Percentiles rank a stretch among this genome's conserved stretches.
Conservation (phyloP, 2,329 filamentous ascomycete genomes). For the Geosmithia morbida region DNA sequence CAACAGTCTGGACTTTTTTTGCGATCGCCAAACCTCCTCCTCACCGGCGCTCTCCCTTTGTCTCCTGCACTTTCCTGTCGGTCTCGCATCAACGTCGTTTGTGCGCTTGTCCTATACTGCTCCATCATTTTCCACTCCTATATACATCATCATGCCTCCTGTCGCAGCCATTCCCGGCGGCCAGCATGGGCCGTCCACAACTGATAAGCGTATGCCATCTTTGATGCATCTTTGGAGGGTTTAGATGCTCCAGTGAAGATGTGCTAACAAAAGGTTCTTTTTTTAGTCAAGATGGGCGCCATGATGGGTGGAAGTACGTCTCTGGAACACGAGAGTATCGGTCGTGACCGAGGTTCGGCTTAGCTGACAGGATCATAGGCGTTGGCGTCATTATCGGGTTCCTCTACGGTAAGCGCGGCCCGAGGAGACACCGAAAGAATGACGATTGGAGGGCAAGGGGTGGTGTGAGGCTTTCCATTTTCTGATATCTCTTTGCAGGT, state of each 20-base stretch:
- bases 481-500: constrained; percentile 33
- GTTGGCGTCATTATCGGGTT: constrained; percentile 96
- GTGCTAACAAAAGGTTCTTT: not conserved
- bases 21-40: not conserved
- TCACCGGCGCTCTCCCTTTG: not conserved
- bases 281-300: constrained; percentile 69
- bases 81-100: not conserved
- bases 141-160: constrained; percentile 20
- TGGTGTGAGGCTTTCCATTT: not conserved
- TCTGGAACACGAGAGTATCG: not conserved
- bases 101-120: not conserved
- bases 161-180: constrained; percentile 22
- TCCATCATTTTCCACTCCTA: not conserved
- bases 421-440: not conserved
- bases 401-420: constrained; percentile 61
- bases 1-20: not conserved
- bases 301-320: constrained; percentile 96
- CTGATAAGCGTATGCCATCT: constrained; percentile 36
- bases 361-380: constrained; percentile 39
- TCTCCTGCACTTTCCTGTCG: not conserved
- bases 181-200: constrained; percentile 32
- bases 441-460: not conserved
- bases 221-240: not conserved
- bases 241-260: not conserved
- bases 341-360: constrained; percentile 8